Evolutionary conservation across 371 early-diverging fungal species (phyloP).

Genomic region (Zychaea mexicana): DNA sequence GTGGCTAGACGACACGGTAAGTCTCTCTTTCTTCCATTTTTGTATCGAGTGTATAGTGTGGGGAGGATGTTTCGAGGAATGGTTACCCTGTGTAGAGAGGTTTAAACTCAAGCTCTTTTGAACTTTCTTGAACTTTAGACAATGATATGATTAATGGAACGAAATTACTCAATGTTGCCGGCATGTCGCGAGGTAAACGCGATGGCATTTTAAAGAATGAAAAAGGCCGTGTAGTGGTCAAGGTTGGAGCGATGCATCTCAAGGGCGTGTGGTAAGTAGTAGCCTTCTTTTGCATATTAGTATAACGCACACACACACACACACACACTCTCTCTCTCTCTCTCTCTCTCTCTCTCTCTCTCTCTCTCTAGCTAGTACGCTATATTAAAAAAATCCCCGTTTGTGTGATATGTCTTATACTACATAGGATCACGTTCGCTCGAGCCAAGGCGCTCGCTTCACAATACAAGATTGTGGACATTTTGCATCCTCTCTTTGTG

Average conservation of each 20-base stretch:
- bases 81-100: not conserved
- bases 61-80: not conserved
- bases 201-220: slow-evolving; percentile 88
- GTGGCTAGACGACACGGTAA: slow-evolving; percentile 79
- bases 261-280: slow-evolving; percentile 82
- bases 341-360: not conserved
- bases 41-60: not conserved
- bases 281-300: not conserved
- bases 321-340: not conserved
- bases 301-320: no score
- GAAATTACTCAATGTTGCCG: slow-evolving; percentile 82
- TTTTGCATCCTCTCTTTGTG: slow-evolving; percentile 75
- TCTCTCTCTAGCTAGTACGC: not conserved
- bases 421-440: slow-evolving; percentile 66
- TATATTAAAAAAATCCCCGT: not conserved
- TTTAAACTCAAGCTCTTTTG: not conserved
- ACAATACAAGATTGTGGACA: slow-evolving; percentile 69
- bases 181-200: slow-evolving; percentile 87
- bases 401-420: not conserved
- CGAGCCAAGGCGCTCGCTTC: slow-evolving; percentile 70
- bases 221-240: slow-evolving; percentile 81
- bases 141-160: slow-evolving; percentile 88
- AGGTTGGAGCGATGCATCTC: slow-evolving; percentile 86
- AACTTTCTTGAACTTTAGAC: slow-evolving; percentile 38
- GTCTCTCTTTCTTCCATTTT: not conserved